phyloP scores from a whole-genome alignment of 2,329 filamentous ascomycete genomes.

The Fusarium marasasianum region DNA sequence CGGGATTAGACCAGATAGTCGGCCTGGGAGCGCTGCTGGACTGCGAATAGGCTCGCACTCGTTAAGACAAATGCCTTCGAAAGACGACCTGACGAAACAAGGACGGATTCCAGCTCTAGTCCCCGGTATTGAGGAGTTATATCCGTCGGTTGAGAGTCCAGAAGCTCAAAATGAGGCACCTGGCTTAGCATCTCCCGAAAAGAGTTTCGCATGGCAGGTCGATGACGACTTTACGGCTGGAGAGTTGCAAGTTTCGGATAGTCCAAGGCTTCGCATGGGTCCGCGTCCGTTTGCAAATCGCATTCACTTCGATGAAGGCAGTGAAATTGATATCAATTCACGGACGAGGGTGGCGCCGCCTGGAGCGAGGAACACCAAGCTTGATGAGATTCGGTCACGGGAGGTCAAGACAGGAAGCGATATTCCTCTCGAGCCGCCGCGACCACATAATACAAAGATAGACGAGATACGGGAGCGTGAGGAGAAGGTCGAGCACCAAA shows the following conservation, averaged over 20 bases:
- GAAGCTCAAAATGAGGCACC: slow-evolving; percentile 7
- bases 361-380: slow-evolving; percentile 52
- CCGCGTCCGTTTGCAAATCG: slow-evolving; percentile 50
- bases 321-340: slow-evolving; percentile 44
- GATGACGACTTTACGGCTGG: slow-evolving; percentile 67
- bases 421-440: slow-evolving; percentile 31
- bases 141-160: slow-evolving; percentile 47
- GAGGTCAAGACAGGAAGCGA: slow-evolving; percentile 51
- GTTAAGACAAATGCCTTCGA: slow-evolving; percentile 34
- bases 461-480: slow-evolving; percentile 52
- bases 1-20: slow-evolving; percentile 7
- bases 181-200: slow-evolving; percentile 54
- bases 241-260: slow-evolving; percentile 65
- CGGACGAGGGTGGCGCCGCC: slow-evolving; percentile 42
- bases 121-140: slow-evolving; percentile 51
- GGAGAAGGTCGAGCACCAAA: slow-evolving; percentile 44
- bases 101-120: slow-evolving; percentile 50
- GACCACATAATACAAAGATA: slow-evolving; percentile 44
- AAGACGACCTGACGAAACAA: slow-evolving; percentile 42
- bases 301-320: slow-evolving; percentile 46
- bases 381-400: slow-evolving; percentile 56
- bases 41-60: slow-evolving; percentile 13
- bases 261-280: slow-evolving; percentile 59
- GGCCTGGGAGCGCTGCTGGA: slow-evolving; percentile 10
- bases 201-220: slow-evolving; percentile 64